Percentiles rank a stretch among this genome's conserved stretches.
Evolutionary conservation across 495 filamentous ascomycete genomes (phyloP).

Genomic region (Durotheca rogersii): DNA sequence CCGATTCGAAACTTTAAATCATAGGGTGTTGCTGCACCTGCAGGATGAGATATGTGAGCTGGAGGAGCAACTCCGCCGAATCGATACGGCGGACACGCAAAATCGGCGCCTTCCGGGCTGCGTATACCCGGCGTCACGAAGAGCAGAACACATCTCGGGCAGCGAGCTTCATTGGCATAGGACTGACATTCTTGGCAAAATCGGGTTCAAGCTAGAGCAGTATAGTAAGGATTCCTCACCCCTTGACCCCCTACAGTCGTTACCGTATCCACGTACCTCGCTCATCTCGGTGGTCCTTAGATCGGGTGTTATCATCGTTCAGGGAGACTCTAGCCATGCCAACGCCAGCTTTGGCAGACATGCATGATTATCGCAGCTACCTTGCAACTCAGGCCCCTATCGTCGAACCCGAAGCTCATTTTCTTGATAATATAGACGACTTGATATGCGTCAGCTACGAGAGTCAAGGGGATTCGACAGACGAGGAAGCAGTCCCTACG

Average conservation of each 20-base stretch:
- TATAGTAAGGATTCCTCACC: slow-evolving; percentile 67
- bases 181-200: slow-evolving; percentile 66
- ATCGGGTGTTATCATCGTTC: slow-evolving; percentile 69
- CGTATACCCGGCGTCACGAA: slow-evolving; percentile 61
- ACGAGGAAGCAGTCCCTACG: slow-evolving; percentile 26
- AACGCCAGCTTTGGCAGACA: slow-evolving; percentile 55
- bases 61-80: slow-evolving; percentile 68
- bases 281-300: slow-evolving; percentile 46
- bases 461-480: slow-evolving; percentile 14
- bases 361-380: slow-evolving; percentile 66
- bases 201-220: slow-evolving; percentile 74
- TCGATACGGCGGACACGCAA: slow-evolving; percentile 73
- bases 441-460: slow-evolving; percentile 56
- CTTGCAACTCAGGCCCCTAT: slow-evolving; percentile 63
- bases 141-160: slow-evolving; percentile 63
- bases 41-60: slow-evolving; percentile 84
- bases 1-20: slow-evolving; percentile 80
- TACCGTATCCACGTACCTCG: slow-evolving; percentile 12
- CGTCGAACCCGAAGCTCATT: slow-evolving; percentile 63
- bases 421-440: slow-evolving; percentile 65
- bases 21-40: slow-evolving; percentile 79
- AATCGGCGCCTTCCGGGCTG: slow-evolving; percentile 56
- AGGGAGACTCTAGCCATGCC: slow-evolving; percentile 58
- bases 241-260: not conserved
- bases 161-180: slow-evolving; percentile 72